Base-by-base conservation (phyloP, 176 grass and related monocot species). In the Triticum turgidum region DNA sequence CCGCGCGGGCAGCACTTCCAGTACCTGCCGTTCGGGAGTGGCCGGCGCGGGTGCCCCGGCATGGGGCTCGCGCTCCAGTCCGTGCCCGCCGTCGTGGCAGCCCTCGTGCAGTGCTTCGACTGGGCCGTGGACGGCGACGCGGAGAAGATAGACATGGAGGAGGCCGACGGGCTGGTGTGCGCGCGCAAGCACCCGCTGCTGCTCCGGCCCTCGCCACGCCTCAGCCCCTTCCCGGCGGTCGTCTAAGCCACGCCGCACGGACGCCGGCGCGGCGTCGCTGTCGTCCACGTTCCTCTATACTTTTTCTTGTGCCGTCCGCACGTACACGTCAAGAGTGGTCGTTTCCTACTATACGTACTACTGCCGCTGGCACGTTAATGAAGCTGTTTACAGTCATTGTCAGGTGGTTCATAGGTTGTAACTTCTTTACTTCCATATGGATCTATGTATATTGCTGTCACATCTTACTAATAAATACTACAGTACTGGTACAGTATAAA, bases 11-110 rank as follows among this genome's bases (percentile, higher is more conserved):
- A 97, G 84, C 77, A 91, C 37, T 94, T 92, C 74, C 88, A 94
- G 51, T 81, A 92, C 68, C 84, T 97, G 69, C 94, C 94, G 6
- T 97, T 97, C 45, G 92, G 94, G 29, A 92, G 89, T 18, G 94
- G 94, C 0, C 82, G 92, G 7, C 82, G 92, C 18, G 89, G 80
- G 0, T 97, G 92, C 69, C 94, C 90, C 7, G 94, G 94, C 49
- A 78, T 89, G 78, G 89, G 83, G 1, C 77, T 97, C 0, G 94
- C 92, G 2, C 51, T 92, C 65, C 87, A 90, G 27, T 83, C 91
- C 14, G 79, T 94, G 52, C 92, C 91, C 1, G 83, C 87, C 6
- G 79, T 85, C 11, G 33, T 92, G 6, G 94, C 83, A 1, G 88
- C 83, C 6, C 82, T 94, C 2, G 63, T 97, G 25, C 92, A 94